These are phyloP conservation scores for Aspergillus jensenii DNA, from an alignment of 2,329 filamentous ascomycete species.

Conservation along the genomic window DNA sequence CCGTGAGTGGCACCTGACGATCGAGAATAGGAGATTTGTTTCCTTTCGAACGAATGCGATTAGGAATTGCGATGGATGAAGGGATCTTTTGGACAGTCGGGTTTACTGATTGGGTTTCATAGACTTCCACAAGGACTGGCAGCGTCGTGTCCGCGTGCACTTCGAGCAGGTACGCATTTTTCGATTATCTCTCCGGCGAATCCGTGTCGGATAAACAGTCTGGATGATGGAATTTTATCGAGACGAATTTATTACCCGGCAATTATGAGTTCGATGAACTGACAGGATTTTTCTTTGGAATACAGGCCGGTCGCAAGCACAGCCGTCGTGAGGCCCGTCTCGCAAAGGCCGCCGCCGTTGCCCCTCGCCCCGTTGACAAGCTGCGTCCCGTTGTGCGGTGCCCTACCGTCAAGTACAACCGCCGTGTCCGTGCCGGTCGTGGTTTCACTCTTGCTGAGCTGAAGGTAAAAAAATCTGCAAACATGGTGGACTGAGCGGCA, in stretches of 20 bases:
- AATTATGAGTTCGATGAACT: constrained; percentile 25
- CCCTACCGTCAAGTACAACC: constrained; percentile 99
- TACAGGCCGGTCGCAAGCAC: constrained; percentile 92
- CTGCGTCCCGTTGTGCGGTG: constrained; percentile 95
- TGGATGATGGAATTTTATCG: constrained; percentile 1
- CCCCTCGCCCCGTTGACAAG: constrained; percentile 95
- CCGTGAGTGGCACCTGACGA: constrained; percentile 59
- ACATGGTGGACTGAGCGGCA: neutral
- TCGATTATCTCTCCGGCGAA: constrained; percentile 11
- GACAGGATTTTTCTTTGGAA: constrained; percentile 33
- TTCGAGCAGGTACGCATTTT: constrained; percentile 91
- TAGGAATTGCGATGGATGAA: constrained; percentile 6
- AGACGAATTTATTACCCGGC: constrained; percentile 15
- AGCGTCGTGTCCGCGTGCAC: constrained; percentile 97
- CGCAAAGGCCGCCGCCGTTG: constrained; percentile 91
- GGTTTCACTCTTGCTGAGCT: constrained; percentile 97
- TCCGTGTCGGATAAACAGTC: constrained; percentile 18
- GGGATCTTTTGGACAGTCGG: constrained; percentile 13
- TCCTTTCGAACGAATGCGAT: constrained; percentile 3
- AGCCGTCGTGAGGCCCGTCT: constrained; percentile 87
- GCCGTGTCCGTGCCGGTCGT: constrained; percentile 91
- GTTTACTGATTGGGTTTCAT: constrained; percentile 30
- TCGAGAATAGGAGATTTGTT: constrained; percentile 7
- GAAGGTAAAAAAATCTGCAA: constrained; percentile 67
- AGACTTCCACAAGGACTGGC: constrained; percentile 99